Base-by-base conservation (phyloP, 345 rosid genomes). In the Bruguiera gymnorhiza region DNA sequence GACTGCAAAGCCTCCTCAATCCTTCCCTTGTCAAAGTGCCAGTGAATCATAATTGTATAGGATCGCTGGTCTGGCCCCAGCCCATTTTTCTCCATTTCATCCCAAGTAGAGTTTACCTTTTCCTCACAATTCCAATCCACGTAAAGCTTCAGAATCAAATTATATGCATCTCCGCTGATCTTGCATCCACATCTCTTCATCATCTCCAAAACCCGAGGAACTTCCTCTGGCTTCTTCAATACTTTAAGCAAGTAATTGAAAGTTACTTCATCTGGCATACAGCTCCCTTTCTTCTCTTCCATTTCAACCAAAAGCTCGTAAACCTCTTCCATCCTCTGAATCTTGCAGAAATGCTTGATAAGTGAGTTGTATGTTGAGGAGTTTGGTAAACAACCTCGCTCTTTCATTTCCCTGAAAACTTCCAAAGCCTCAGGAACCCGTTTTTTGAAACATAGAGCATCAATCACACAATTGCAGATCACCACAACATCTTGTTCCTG, bases 401-500 rank as follows among this genome's bases (percentile, higher is more conserved):
- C 83, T 37, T 66, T 68, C 87, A 90, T 88, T 74, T 75, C 89
- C 32, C 39, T 65, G 55, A 86, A 77, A 16, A 89, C 76, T 65
- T 78, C 71, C 75, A 90, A 73, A 50, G 93, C 93, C 75, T 90
- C 84, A 0, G 97, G 93, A 66, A 90, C 61, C 81, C 88, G 84
- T 82, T 87, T 89, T 89, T 90, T 93, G 85, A 93, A 93, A 77
- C 96, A 93, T 72, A 90, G 85, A 0, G 96, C 92, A 70, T 93
- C 92, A 11, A 93, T 87, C 21, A 93, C 59, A 39, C 87, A 87
- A 76, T 89, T 93, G 70, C 97, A 93, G 26, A 86, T 43, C 50
- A 15, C 86, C 65, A 82, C 95, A 53, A 84, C 92, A 78, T 93
- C 96, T 8, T 82, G 89, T 30, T 70, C 48, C 69, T 83, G 75